A percentile compares a stretch with the other conserved stretches of the same genome.
Evolutionary conservation across 768 basidiomycete species (phyloP).

Genomic region (Porpolomopsis calyptriformis): DNA sequence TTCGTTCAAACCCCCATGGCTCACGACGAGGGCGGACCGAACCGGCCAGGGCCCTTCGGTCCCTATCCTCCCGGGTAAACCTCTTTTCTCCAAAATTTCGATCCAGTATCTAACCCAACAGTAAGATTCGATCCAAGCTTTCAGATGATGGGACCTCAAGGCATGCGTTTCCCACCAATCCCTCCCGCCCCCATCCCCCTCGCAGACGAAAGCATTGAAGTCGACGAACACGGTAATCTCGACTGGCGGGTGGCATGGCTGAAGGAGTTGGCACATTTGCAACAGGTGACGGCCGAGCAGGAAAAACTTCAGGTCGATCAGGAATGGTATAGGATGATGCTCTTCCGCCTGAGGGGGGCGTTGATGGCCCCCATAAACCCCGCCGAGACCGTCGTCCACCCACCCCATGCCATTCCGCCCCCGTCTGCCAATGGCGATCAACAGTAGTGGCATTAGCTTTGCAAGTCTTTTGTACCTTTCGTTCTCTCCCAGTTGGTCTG

Average conservation of each 20-base stretch:
- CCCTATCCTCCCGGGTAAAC: slow-evolving; percentile 50
- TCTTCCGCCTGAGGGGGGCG: slow-evolving; percentile 64
- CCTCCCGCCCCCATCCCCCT: slow-evolving; percentile 46
- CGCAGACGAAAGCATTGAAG: slow-evolving; percentile 54
- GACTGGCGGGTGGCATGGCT: slow-evolving; percentile 74
- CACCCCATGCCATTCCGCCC: slow-evolving; percentile 31
- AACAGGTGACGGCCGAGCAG: slow-evolving; percentile 69
- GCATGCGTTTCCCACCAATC: slow-evolving; percentile 53
- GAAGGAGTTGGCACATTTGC: slow-evolving; percentile 68
- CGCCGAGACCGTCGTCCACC: slow-evolving; percentile 31
- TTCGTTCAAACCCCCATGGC: slow-evolving; percentile 50
- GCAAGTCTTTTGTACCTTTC: neutral
- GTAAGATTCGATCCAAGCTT: slow-evolving; percentile 67
- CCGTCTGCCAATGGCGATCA: slow-evolving; percentile 31
- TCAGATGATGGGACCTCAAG: slow-evolving; percentile 39
- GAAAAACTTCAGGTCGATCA: slow-evolving; percentile 72
- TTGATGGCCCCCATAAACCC: slow-evolving; percentile 54
- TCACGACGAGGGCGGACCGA: slow-evolving; percentile 51
- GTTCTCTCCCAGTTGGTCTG: neutral
- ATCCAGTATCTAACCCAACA: slow-evolving; percentile 6
- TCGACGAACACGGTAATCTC: slow-evolving; percentile 71
- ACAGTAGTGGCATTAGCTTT: slow-evolving; percentile 24
- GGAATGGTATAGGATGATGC: slow-evolving; percentile 83
- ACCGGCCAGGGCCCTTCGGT: slow-evolving; percentile 39
- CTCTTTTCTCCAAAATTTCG: neutral